Evolutionary conservation across 345 rosid species (phyloP).

Genomic region (Ceriops zippeliana): DNA sequence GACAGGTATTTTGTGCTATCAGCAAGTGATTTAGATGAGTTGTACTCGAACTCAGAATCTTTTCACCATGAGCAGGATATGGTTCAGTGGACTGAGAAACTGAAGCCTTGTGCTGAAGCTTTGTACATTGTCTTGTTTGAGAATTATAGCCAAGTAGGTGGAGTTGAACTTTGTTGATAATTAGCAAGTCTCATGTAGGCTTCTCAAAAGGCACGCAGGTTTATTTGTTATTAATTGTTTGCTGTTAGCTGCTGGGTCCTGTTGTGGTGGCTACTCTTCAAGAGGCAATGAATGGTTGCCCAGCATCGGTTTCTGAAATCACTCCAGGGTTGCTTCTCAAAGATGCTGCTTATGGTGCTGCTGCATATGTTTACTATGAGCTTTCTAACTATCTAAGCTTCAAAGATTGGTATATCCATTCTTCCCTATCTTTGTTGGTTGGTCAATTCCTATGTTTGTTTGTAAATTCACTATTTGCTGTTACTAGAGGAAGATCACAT

Average conservation of each 20-base stretch:
- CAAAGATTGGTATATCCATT: conserved; percentile 69
- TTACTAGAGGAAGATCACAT: not conserved
- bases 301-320: conserved; percentile 71
- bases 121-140: conserved; percentile 94
- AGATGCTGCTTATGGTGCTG: conserved; percentile 97
- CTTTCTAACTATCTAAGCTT: conserved; percentile 91
- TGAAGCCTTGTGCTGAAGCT: conserved; percentile 98
- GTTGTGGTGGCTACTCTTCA: conserved; percentile 88
- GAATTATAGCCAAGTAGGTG: conserved; percentile 89
- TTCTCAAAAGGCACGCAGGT: conserved; percentile 17
- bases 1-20: conserved; percentile 89
- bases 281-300: conserved; percentile 92
- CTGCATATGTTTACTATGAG: conserved; percentile 98
- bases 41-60: conserved; percentile 89
- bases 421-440: conserved; percentile 11
- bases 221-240: conserved; percentile 21
- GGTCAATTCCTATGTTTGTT: conserved; percentile 5
- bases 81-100: conserved; percentile 97
- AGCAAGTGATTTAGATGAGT: conserved; percentile 80
- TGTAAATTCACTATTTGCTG: not conserved
- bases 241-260: conserved; percentile 77
- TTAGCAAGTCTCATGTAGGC: not conserved
- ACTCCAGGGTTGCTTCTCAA: conserved; percentile 86
- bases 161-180: conserved; percentile 16
- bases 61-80: conserved; percentile 99